Conservation (phyloP, 2,329 filamentous ascomycete genomes). For the Didymella pinodella region DNA sequence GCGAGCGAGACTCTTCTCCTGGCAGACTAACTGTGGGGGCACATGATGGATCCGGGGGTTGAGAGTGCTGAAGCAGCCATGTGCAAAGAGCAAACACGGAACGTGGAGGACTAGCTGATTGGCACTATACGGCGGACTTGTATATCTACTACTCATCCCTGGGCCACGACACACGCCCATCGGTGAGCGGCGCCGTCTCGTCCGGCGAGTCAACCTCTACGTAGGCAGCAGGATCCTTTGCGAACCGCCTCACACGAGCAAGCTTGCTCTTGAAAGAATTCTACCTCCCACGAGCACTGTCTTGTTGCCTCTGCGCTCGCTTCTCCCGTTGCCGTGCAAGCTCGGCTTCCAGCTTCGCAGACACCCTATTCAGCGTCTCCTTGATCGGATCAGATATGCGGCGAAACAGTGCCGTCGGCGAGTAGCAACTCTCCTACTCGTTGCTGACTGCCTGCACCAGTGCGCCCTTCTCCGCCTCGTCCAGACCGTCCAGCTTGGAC, state of each 20-base stretch:
- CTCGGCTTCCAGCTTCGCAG: background rate
- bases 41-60: slow-evolving; percentile 23
- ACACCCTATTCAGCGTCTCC: background rate
- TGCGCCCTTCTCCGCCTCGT: slow-evolving; percentile 44
- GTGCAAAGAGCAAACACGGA: too few relatives aligned
- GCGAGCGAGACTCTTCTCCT: slow-evolving; percentile 45
- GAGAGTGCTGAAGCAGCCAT: too few relatives aligned
- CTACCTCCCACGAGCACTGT: background rate
- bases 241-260: background rate
- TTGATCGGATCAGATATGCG: background rate
- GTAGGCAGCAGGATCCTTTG: background rate
- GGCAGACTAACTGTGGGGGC: slow-evolving; percentile 47
- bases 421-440: slow-evolving; percentile 4
- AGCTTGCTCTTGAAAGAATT: background rate
- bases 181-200: background rate
- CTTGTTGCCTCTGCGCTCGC: background rate
- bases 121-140: background rate
- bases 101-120: too few relatives aligned
- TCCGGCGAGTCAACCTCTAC: background rate
- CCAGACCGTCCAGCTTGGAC: slow-evolving; percentile 44
- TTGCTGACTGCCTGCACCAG: slow-evolving; percentile 42
- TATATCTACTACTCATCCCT: background rate
- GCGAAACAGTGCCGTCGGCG: background rate
- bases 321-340: background rate
- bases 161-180: background rate